Evolutionary conservation across 352 stramenopile species (phyloP).

Genomic region (Pythium grandisporangium): DNA sequence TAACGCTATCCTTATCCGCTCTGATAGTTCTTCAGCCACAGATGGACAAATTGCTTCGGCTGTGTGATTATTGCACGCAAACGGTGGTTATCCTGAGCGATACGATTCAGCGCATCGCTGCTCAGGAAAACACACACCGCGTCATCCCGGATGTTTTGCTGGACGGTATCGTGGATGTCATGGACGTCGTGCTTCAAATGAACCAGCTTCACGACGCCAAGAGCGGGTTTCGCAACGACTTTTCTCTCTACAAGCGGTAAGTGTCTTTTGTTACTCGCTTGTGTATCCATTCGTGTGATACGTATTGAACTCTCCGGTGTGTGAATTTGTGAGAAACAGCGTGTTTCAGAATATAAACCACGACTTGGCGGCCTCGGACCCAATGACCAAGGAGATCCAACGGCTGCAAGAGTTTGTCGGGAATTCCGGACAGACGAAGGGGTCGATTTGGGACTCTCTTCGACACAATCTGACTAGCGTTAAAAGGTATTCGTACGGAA

Average conservation of each 20-base stretch:
- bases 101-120: constrained; percentile 56
- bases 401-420: constrained; percentile 58
- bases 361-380: too few relatives aligned
- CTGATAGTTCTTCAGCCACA: constrained; percentile 57
- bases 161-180: constrained; percentile 42
- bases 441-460: constrained; percentile 47
- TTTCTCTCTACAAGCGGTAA: constrained; percentile 64
- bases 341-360: too few relatives aligned
- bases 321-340: too few relatives aligned
- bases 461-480: constrained; percentile 56
- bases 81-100: constrained; percentile 54
- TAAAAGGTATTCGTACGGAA: too few relatives aligned
- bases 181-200: constrained; percentile 55
- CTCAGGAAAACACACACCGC: constrained; percentile 54
- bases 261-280: constrained; percentile 3
- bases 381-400: constrained; percentile 42
- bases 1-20: too few relatives aligned
- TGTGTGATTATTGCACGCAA: constrained; percentile 48
- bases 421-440: constrained; percentile 39
- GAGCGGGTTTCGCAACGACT: constrained; percentile 62
- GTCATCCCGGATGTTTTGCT: constrained; percentile 54
- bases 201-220: constrained; percentile 64
- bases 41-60: constrained; percentile 36
- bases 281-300: too few relatives aligned
- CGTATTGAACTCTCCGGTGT: too few relatives aligned